These are phyloP conservation scores for Stereocaulon alpinum DNA, from an alignment of 495 filamentous ascomycete genomes.

Conservation along the genomic window DNA sequence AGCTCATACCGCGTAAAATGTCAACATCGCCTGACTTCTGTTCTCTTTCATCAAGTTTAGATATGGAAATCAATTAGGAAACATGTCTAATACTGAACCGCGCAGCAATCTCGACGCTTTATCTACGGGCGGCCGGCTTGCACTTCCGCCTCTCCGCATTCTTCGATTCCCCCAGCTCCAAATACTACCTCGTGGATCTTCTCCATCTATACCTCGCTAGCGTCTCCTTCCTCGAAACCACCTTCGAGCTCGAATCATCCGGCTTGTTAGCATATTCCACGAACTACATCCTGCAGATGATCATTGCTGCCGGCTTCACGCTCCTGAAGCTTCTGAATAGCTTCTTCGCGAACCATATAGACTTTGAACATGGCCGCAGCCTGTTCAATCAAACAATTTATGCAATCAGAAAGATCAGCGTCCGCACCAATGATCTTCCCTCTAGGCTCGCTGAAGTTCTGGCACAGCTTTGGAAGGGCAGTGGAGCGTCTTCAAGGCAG, in stretches of 20 bases:
- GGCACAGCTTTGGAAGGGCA: slow-evolving; percentile 82
- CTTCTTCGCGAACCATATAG: slow-evolving; percentile 64
- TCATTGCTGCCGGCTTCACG: slow-evolving; percentile 76
- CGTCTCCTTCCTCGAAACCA: slow-evolving; percentile 61
- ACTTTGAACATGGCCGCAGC: slow-evolving; percentile 60
- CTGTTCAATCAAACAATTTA: slow-evolving; percentile 70
- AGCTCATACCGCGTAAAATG: too few species aligned
- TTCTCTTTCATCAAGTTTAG: too few species aligned
- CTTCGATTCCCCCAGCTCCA: slow-evolving; percentile 68
- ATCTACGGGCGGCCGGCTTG: slow-evolving; percentile 67
- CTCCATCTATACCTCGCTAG: slow-evolving; percentile 68
- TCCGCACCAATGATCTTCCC: slow-evolving; percentile 73
- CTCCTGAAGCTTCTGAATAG: slow-evolving; percentile 78
- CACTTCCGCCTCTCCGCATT: slow-evolving; percentile 81
- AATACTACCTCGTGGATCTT: slow-evolving; percentile 67
- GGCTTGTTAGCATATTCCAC: slow-evolving; percentile 58
- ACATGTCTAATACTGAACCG: slow-evolving; percentile 27
- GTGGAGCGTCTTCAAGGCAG: slow-evolving; percentile 38
- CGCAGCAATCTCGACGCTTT: slow-evolving; percentile 55
- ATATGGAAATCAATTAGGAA: background rate
- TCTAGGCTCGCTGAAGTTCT: slow-evolving; percentile 81
- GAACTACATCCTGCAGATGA: slow-evolving; percentile 87
- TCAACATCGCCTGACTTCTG: too few species aligned
- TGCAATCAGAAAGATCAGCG: slow-evolving; percentile 66
- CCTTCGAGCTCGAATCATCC: slow-evolving; percentile 49